A percentile compares a stretch with the other conserved stretches of the same genome.
phyloP scores from a whole-genome alignment of 2,329 filamentous ascomycete genomes.

The Aspergillus viridinutans region DNA sequence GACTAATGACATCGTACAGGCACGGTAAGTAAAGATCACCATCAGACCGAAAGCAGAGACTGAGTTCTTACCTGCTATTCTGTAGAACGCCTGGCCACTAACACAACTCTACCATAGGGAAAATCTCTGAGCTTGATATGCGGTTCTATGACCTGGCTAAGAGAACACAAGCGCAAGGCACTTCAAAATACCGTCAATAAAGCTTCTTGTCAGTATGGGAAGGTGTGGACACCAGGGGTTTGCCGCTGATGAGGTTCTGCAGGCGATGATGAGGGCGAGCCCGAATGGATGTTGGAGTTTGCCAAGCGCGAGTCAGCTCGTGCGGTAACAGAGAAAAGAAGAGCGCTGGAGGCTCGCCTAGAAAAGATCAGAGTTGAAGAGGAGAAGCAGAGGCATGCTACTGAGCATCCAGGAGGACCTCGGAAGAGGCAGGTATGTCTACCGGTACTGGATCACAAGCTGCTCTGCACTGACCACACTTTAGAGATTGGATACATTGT shows the following conservation, averaged over 20 bases:
- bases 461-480: not conserved
- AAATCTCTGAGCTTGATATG: conserved; percentile 93
- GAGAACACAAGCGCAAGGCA: conserved; percentile 65
- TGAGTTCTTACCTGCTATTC: not conserved
- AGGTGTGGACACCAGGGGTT: not conserved
- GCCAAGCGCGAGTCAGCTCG: conserved; percentile 64
- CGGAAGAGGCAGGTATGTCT: conserved; percentile 43
- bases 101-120: conserved; percentile 47
- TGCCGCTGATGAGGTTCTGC: conserved; percentile 5
- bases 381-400: conserved; percentile 55
- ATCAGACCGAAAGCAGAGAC: not conserved
- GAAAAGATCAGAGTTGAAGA: conserved; percentile 58
- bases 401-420: conserved; percentile 44
- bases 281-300: conserved; percentile 79
- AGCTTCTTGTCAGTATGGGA: conserved; percentile 37
- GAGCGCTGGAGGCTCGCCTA: conserved; percentile 70
- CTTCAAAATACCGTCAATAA: conserved; percentile 53
- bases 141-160: conserved; percentile 84
- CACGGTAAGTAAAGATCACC: conserved; percentile 33
- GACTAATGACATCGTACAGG: conserved; percentile 25
- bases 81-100: not conserved
- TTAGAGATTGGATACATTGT: conserved; percentile 27
- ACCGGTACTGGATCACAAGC: not conserved
- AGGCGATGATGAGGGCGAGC: conserved; percentile 64
- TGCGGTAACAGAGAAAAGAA: conserved; percentile 62